Evolutionary conservation across 1,284 basidiomycete genomes (phyloP), one percentile per base, ranked within the genome.

Genomic region (Cryptococcus jaspeensis): DNA sequence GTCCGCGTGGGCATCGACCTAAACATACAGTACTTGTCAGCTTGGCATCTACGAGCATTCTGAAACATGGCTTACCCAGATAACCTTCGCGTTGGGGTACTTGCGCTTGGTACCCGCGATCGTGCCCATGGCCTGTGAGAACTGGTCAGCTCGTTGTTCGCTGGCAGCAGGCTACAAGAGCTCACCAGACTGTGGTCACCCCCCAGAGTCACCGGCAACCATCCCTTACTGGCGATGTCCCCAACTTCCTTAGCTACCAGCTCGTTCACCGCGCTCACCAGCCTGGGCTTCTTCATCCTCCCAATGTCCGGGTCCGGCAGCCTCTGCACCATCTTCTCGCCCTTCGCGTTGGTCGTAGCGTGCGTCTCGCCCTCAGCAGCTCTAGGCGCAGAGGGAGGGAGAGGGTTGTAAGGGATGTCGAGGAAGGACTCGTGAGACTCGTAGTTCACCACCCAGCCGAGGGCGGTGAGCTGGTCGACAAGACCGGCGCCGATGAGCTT

Each of bases 151-250:
- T 44, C 38, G 28, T 32, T 32, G 5, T 32, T 4, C 28, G 28
- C 28, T 32, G 5, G 9, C 46, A 48, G 25, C 32, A 28, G 15
- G 50, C 3, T 45, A 42, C n/a, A 12, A 23, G 6, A 46, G 80
- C 87, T 60, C 61, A 90, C 90, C 72, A 98, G 78, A 52, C 90
- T 93, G 78, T 98, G 94, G 74, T 98, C 94, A 12, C 96, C 96
- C 16, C 95, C 96, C n/a, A 99, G 81, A 1, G 93, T 98, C 15
- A 99, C 80, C 3, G 93, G 89, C 40, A 99, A 80, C 71, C 87
- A 84, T 9, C 94, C 92, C 53, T 84, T 84, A 76, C 83, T 83
- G 37, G 85, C 86, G 75, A 93, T 89, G 13, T 75, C 82, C 18
- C 85, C 85, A 20, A 99, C 89, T 35, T 80, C 85, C 39, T 84